Percentiles rank a stretch among this genome's conserved stretches.
phyloP scores from a whole-genome alignment of 2,329 filamentous ascomycete genomes.

The Talaromyces marneffei region DNA sequence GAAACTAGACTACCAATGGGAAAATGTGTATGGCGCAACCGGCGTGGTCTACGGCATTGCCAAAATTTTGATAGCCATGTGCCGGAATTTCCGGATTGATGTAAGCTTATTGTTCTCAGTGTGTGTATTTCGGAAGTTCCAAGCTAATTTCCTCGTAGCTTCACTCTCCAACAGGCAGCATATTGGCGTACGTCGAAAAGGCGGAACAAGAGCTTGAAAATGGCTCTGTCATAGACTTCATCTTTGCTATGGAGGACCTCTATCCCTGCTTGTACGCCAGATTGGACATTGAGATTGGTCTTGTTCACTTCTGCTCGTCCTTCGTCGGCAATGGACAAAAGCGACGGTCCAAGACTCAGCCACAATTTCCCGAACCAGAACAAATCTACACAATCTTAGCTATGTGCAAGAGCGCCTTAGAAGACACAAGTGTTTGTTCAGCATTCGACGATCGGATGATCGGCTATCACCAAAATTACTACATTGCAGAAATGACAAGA shows the following conservation, averaged over 20 bases:
- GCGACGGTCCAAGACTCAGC: slow-evolving; percentile 15
- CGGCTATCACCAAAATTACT: slow-evolving; percentile 25
- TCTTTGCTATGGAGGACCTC: slow-evolving; percentile 31
- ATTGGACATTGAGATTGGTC: slow-evolving; percentile 33
- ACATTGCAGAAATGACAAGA: slow-evolving; percentile 22
- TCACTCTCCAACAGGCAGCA: slow-evolving; percentile 24
- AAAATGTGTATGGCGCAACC: slow-evolving; percentile 27
- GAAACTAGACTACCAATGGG: slow-evolving; percentile 21
- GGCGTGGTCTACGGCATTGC: slow-evolving; percentile 32
- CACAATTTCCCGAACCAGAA: slow-evolving; percentile 28
- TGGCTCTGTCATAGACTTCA: slow-evolving; percentile 25
- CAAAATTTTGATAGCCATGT: slow-evolving; percentile 30
- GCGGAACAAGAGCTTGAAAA: slow-evolving; percentile 27
- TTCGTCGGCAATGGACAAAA: slow-evolving; percentile 24
- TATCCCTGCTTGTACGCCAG: slow-evolving; percentile 34
- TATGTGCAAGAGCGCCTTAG: slow-evolving; percentile 29
- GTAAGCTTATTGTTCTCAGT: slow-evolving; percentile 19
- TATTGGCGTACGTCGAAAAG: slow-evolving; percentile 27
- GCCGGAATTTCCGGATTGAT: slow-evolving; percentile 30
- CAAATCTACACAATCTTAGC: slow-evolving; percentile 31
- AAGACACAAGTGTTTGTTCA: slow-evolving; percentile 24
- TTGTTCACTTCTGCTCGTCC: slow-evolving; percentile 30
- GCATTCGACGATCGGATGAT: slow-evolving; percentile 24
- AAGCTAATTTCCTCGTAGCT: slow-evolving; percentile 23
- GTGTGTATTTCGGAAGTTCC: not conserved